A percentile compares a stretch with the other conserved stretches of the same genome.
These are phyloP conservation scores for Borovskyia barvae DNA, from an alignment of 208 protist species.

Conservation along the genomic window DNA sequence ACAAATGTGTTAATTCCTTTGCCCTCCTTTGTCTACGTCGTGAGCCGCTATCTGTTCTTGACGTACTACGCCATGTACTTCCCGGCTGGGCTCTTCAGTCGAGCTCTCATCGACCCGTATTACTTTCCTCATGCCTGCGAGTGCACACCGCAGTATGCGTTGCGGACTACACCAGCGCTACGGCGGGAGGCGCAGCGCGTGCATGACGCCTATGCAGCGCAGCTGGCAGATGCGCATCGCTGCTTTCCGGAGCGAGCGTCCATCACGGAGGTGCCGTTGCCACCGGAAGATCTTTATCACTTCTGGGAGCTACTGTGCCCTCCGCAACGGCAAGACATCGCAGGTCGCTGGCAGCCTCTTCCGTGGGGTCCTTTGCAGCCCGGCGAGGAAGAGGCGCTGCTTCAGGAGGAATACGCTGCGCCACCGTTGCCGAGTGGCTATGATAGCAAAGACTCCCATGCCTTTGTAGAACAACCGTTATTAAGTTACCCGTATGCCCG, in stretches of 20 bases:
- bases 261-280: slow-evolving; percentile 23
- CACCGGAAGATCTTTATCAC: slow-evolving; percentile 9
- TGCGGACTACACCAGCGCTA: slow-evolving; percentile 21
- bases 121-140: slow-evolving; percentile 35
- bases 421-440: no score
- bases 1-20: slow-evolving; percentile 38
- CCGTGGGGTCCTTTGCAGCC: slow-evolving; percentile 35
- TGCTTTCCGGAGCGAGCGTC: slow-evolving; percentile 17
- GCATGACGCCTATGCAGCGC: slow-evolving; percentile 8
- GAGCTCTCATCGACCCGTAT: slow-evolving; percentile 38
- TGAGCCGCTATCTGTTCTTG: slow-evolving; percentile 67
- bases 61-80: slow-evolving; percentile 53
- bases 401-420: slow-evolving; percentile 15
- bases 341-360: slow-evolving; percentile 24
- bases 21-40: slow-evolving; percentile 75
- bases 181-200: slow-evolving; percentile 11
- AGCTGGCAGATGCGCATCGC: slow-evolving; percentile 20
- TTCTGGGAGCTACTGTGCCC: slow-evolving; percentile 29
- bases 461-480: neutral
- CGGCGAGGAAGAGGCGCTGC: slow-evolving; percentile 36
- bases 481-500: slow-evolving; percentile 17
- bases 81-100: slow-evolving; percentile 43
- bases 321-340: slow-evolving; percentile 16
- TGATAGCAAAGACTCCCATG: neutral
- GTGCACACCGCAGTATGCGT: slow-evolving; percentile 31